phyloP scores from a whole-genome alignment of 441 rosid species.

The Sinapis alba region DNA sequence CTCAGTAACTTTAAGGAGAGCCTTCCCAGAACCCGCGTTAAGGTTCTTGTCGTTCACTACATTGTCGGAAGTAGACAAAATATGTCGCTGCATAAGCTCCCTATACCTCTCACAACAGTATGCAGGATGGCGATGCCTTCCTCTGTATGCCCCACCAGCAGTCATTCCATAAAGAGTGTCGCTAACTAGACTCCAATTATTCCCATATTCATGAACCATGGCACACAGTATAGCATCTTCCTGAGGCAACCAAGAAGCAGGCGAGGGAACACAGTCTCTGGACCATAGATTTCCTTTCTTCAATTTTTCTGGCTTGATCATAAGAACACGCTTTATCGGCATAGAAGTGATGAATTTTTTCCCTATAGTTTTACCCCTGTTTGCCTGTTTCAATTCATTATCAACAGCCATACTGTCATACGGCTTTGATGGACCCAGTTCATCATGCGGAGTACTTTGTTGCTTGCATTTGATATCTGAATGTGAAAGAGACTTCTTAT shows the following conservation, averaged over 20 bases:
- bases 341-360: constrained; percentile 78
- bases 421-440: constrained; percentile 44
- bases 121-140: constrained; percentile 92
- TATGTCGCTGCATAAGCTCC: constrained; percentile 79
- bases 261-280: constrained; percentile 90
- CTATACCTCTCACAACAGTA: constrained; percentile 96
- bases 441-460: constrained; percentile 53
- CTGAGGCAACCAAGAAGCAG: constrained; percentile 95
- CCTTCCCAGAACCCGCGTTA: constrained; percentile 82
- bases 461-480: constrained; percentile 49
- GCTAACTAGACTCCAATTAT: constrained; percentile 88
- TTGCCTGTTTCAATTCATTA: constrained; percentile 62
- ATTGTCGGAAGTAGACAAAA: constrained; percentile 73
- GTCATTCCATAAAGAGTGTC: constrained; percentile 86
- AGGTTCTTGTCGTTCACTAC: constrained; percentile 63
- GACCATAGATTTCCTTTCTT: constrained; percentile 95
- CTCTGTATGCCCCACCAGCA: constrained; percentile 95
- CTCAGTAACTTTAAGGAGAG: constrained; percentile 95
- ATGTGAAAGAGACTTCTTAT: constrained; percentile 54
- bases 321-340: constrained; percentile 85
- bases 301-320: constrained; percentile 89
- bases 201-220: constrained; percentile 97
- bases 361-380: constrained; percentile 82
- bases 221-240: constrained; percentile 99
- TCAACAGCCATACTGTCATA: constrained; percentile 51